phyloP scores from a whole-genome alignment of 768 basidiomycete species.

The Candolleomyces aberdarensis region DNA sequence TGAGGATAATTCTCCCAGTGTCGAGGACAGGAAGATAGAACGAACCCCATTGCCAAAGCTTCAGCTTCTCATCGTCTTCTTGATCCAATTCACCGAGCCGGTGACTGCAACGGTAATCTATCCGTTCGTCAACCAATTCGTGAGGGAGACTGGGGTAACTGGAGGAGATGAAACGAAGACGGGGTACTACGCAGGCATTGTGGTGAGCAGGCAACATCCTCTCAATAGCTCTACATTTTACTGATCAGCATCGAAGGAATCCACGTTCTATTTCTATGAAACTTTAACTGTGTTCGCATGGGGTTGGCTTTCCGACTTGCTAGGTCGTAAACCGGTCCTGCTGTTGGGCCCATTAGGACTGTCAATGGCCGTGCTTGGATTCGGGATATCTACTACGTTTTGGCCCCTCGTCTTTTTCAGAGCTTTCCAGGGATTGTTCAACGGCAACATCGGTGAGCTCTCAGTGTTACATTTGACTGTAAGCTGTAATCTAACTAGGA shows the following conservation, averaged over 20 bases:
- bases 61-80: conserved; percentile 4
- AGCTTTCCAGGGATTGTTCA: conserved; percentile 6
- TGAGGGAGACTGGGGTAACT: conserved; percentile 33
- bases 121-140: conserved; percentile 37
- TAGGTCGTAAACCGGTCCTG: conserved; percentile 43
- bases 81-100: conserved; percentile 16
- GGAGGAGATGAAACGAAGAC: conserved; percentile 33
- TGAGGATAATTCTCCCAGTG: too few species aligned
- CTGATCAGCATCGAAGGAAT: neutral
- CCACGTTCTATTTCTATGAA: conserved; percentile 37
- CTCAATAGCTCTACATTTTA: too few species aligned
- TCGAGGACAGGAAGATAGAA: neutral
- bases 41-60: conserved; percentile 2
- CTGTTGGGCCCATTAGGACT: conserved; percentile 41
- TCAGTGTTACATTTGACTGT: neutral
- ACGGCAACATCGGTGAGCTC: conserved; percentile 4
- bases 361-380: conserved; percentile 34
- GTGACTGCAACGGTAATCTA: conserved; percentile 36
- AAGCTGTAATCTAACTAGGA: neutral
- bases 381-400: conserved; percentile 40
- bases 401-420: conserved; percentile 25
- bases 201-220: conserved; percentile 23
- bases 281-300: conserved; percentile 39
- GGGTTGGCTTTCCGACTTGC: conserved; percentile 41
- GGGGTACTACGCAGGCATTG: conserved; percentile 40